Evolutionary conservation across 1,284 basidiomycete species (phyloP).

Genomic region (Agaricales sp.): DNA sequence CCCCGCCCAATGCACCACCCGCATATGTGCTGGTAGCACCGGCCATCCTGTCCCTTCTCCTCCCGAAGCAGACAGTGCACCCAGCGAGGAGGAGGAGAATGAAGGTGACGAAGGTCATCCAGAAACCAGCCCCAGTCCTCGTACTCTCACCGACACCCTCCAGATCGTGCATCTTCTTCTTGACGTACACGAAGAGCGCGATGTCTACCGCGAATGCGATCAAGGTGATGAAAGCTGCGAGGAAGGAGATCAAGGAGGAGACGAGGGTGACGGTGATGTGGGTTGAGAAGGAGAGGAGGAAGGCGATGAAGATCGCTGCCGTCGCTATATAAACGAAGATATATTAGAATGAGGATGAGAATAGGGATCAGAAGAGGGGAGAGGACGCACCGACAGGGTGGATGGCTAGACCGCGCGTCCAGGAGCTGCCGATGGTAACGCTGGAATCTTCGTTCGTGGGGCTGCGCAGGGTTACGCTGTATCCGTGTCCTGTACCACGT

Average conservation of each 20-base stretch:
- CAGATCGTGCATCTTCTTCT: constrained; percentile 42
- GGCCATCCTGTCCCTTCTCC: constrained; percentile 38
- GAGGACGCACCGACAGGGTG: constrained; percentile 55
- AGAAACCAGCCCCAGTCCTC: constrained; percentile 61
- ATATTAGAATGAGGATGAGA: constrained; percentile 6
- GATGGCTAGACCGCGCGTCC: constrained; percentile 64
- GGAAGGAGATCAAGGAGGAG: constrained; percentile 52
- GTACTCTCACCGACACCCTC: constrained; percentile 31
- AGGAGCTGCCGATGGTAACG: constrained; percentile 40
- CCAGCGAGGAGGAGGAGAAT: constrained; percentile 53
- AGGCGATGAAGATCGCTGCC: constrained; percentile 50
- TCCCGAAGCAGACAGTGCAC: constrained; percentile 60
- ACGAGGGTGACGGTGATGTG: constrained; percentile 48
- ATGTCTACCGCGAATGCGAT: constrained; percentile 68
- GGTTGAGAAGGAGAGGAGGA: constrained; percentile 52
- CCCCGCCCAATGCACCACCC: too few relatives aligned
- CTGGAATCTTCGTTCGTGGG: constrained; percentile 13
- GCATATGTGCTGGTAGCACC: too few relatives aligned
- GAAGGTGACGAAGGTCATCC: constrained; percentile 63
- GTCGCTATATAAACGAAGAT: constrained; percentile 38
- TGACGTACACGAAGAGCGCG: constrained; percentile 54
- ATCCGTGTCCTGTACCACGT: constrained; percentile 38
- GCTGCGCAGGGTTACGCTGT: constrained; percentile 31
- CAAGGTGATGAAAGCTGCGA: constrained; percentile 53
- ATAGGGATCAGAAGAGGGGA: constrained; percentile 1